These are phyloP conservation scores for Malus hybrid DNA, from an alignment of 331 rosid genomes.

Conservation along the genomic window DNA sequence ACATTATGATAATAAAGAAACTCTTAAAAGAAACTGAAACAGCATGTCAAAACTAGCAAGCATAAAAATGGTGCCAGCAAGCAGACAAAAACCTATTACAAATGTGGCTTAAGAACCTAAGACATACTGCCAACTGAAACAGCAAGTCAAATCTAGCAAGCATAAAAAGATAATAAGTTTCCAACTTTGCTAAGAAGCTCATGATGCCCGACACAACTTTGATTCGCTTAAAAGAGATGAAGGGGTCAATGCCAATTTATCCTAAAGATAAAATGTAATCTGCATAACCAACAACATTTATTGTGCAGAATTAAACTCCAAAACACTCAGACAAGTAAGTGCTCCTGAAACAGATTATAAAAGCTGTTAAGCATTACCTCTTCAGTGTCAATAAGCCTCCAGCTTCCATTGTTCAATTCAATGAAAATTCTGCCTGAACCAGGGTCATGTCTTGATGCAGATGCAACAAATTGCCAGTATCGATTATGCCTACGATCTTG, in stretches of 20 bases:
- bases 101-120: background rate
- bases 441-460: constrained; percentile 90
- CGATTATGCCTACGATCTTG: constrained; percentile 96
- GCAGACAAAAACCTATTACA: background rate
- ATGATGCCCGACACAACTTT: background rate
- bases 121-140: background rate
- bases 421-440: constrained; percentile 94
- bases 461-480: constrained; percentile 94
- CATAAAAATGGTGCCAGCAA: background rate
- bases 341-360: background rate
- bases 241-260: background rate
- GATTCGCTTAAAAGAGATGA: background rate
- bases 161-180: background rate
- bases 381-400: constrained; percentile 90
- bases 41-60: background rate
- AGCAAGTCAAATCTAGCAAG: background rate
- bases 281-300: background rate
- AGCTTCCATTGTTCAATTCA: constrained; percentile 73
- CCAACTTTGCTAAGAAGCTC: background rate
- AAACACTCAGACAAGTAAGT: background rate
- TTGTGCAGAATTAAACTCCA: background rate
- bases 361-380: constrained; percentile 42
- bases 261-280: background rate
- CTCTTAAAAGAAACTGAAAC: background rate
- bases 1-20: background rate